Conservation (phyloP, 2,329 filamentous ascomycete species). For the Hymenotorrendiella dingleyae region DNA sequence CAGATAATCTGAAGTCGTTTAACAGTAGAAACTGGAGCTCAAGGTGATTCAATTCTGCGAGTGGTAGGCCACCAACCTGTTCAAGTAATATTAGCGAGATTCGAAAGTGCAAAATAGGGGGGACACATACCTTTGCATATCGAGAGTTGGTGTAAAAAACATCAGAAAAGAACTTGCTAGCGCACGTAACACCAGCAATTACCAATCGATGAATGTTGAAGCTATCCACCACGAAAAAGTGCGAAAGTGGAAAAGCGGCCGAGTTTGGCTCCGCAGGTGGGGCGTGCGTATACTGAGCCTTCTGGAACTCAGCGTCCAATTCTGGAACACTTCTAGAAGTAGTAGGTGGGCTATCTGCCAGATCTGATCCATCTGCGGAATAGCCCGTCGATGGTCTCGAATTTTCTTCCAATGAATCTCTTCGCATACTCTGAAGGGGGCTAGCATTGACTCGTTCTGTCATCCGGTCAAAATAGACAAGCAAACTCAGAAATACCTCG, state of each 20-base stretch:
- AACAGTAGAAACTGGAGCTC: constrained; percentile 92
- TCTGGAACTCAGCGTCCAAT: constrained; percentile 22
- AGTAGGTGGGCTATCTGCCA: constrained; percentile 24
- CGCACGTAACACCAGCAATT: constrained; percentile 94
- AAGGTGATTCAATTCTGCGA: constrained; percentile 89
- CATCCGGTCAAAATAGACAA: constrained; percentile 99
- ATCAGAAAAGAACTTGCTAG: constrained; percentile 98
- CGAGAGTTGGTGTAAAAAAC: constrained; percentile 98
- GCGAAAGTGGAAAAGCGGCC: constrained; percentile 40
- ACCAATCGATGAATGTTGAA: constrained; percentile 97
- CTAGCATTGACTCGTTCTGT: constrained; percentile 88
- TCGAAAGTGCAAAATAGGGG: constrained; percentile 3
- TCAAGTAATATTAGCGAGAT: constrained; percentile 11
- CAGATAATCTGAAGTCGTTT: constrained; percentile 91
- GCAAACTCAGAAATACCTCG: constrained; percentile 89
- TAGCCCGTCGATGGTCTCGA: constrained; percentile 25
- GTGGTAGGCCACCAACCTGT: constrained; percentile 87
- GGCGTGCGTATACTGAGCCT: constrained; percentile 25
- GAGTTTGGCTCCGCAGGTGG: constrained; percentile 18
- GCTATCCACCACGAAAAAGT: constrained; percentile 93
- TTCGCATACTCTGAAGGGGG: constrained; percentile 60
- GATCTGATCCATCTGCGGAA: constrained; percentile 27
- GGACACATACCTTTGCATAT: constrained; percentile 80
- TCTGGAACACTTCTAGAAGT: constrained; percentile 25
- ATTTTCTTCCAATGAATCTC: constrained; percentile 26